These are phyloP conservation scores for Trypanosoma scelopori DNA, from an alignment of 208 protist species.

Conservation along the genomic window DNA sequence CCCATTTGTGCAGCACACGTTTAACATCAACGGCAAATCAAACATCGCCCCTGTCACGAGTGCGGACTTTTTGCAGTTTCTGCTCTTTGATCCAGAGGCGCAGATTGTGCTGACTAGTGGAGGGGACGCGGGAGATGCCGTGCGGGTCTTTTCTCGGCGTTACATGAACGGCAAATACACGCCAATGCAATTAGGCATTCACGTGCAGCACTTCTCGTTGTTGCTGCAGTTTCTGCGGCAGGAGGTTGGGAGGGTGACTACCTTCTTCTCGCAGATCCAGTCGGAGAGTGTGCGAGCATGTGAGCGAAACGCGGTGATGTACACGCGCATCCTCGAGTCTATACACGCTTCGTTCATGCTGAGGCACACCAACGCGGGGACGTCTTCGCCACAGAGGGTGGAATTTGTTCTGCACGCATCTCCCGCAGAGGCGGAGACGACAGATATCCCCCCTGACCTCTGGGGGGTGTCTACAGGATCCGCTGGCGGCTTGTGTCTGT, in stretches of 20 bases:
- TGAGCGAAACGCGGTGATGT: conserved; percentile 33
- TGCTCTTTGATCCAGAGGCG: conserved; percentile 45
- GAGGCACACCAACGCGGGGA: neutral
- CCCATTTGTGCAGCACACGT: conserved; percentile 73
- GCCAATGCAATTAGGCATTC: conserved; percentile 61
- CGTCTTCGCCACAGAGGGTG: neutral
- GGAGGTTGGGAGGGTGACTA: conserved; percentile 19
- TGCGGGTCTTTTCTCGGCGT: conserved; percentile 53
- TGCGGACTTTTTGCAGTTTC: conserved; percentile 53
- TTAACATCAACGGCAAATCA: conserved; percentile 36
- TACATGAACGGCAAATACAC: conserved; percentile 38
- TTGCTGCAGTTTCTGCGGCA: conserved; percentile 51
- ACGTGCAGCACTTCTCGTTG: conserved; percentile 68
- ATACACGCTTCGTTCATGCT: neutral
- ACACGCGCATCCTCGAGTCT: conserved; percentile 19
- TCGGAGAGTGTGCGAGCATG: neutral
- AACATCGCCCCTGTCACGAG: conserved; percentile 50
- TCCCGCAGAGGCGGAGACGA: conserved; percentile 17
- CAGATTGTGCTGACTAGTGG: conserved; percentile 41
- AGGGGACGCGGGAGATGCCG: conserved; percentile 61
- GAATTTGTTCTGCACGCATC: conserved; percentile 31
- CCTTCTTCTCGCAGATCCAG: conserved; percentile 12
- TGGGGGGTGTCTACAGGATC: conserved; percentile 20
- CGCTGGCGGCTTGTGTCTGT: conserved; percentile 18
- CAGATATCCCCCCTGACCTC: conserved; percentile 18